Conservation (phyloP, 768 basidiomycete species). For the Mycena floridula region DNA sequence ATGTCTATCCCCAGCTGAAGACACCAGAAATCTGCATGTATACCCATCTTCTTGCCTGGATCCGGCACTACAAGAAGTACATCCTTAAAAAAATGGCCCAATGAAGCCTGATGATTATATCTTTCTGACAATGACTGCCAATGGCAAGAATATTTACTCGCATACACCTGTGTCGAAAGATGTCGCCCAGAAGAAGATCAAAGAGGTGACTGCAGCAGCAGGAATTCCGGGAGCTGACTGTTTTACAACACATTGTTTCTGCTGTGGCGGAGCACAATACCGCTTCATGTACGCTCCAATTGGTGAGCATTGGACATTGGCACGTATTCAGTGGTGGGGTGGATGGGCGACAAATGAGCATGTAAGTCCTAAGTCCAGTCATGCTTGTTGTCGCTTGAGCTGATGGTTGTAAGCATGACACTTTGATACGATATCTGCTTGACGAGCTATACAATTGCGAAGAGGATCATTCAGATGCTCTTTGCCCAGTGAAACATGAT, state of each 20-base stretch:
- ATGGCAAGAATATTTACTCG: not conserved
- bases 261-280: conserved; percentile 15
- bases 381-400: not conserved
- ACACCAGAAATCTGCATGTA: not conserved
- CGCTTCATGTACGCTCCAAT: conserved; percentile 16
- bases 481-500: not conserved
- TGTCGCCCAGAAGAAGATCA: not conserved
- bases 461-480: not conserved
- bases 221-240: not conserved
- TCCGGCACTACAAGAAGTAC: not conserved
- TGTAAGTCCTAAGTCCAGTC: not conserved
- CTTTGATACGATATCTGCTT: conserved; percentile 16
- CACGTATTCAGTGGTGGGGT: conserved; percentile 15
- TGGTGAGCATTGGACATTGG: conserved; percentile 10
- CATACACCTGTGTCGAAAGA: not conserved
- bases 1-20: not conserved
- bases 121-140: not conserved
- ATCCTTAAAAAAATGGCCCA: not conserved
- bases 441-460: conserved; percentile 11
- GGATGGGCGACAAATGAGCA: conserved; percentile 11
- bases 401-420: conserved; percentile 7
- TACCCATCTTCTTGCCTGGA: not conserved
- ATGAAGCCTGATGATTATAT: not conserved
- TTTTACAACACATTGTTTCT: conserved; percentile 5
- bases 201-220: not conserved